phyloP scores from a whole-genome alignment of 495 filamentous ascomycete genomes.

The Hyphodiscus hymeniophilus region DNA sequence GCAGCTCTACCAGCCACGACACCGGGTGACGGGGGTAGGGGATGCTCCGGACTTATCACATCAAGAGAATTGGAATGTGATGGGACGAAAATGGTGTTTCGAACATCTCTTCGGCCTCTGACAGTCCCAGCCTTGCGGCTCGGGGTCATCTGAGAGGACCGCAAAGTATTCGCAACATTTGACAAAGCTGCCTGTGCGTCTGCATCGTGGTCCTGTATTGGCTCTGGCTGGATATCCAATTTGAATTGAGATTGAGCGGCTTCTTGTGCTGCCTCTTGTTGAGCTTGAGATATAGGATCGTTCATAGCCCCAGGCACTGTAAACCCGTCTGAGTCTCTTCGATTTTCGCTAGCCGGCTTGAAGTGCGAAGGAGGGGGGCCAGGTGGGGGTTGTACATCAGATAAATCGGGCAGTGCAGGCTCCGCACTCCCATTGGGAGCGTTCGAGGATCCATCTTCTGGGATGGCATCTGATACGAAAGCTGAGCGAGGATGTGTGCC shows the following conservation, averaged over 20 bases:
- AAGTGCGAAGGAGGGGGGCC: conserved; percentile 38
- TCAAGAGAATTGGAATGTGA: conserved; percentile 25
- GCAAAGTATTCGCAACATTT: conserved; percentile 81
- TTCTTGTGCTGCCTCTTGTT: conserved; percentile 63
- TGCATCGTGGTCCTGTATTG: conserved; percentile 85
- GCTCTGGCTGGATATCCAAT: conserved; percentile 84
- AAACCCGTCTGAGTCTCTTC: conserved; percentile 57
- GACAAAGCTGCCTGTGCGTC: conserved; percentile 84
- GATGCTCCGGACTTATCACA: conserved; percentile 26
- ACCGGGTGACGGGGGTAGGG: conserved; percentile 37
- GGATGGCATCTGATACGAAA: conserved; percentile 14
- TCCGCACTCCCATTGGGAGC: conserved; percentile 12
- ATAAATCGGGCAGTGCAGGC: conserved; percentile 14
- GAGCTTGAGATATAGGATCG: conserved; percentile 77
- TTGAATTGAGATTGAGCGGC: conserved; percentile 70
- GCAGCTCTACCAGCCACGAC: conserved; percentile 31
- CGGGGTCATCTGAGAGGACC: conserved; percentile 43
- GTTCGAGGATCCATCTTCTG: neutral
- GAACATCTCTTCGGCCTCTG: conserved; percentile 82
- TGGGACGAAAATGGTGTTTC: conserved; percentile 78
- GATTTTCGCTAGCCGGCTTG: conserved; percentile 16
- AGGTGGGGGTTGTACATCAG: conserved; percentile 34
- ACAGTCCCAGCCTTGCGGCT: conserved; percentile 66
- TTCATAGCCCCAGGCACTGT: conserved; percentile 56
- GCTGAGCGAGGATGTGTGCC: conserved; percentile 11